Evolutionary conservation across 2,329 filamentous ascomycete genomes (phyloP).

Genomic region (Neofusicoccum sp.): DNA sequence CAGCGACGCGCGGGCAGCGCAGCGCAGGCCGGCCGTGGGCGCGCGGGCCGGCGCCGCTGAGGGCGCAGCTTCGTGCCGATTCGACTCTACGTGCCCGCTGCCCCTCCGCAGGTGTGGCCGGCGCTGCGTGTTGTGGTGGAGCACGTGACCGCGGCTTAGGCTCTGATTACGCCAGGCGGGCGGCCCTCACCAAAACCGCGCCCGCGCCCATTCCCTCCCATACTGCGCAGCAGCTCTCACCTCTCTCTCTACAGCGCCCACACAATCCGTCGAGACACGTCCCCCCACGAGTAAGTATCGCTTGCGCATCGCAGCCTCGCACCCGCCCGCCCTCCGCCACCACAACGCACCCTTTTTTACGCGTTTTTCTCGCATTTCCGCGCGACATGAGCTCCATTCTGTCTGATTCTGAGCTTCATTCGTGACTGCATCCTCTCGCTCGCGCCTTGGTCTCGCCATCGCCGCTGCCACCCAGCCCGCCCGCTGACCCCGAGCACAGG

Average conservation of each 20-base stretch:
- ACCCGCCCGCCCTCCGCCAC: conserved; percentile 27
- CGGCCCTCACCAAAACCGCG: conserved; percentile 8
- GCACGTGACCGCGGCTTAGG: conserved; percentile 9
- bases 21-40: neutral
- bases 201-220: neutral
- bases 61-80: conserved; percentile 3
- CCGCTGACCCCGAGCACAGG: conserved; percentile 1
- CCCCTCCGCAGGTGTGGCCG: neutral
- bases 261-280: conserved; percentile 17
- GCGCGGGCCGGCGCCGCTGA: neutral
- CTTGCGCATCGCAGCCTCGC: conserved; percentile 18
- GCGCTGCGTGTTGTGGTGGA: neutral
- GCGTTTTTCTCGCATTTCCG: conserved; percentile 21
- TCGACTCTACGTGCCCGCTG: neutral
- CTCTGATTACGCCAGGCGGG: conserved; percentile 11
- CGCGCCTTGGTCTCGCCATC: conserved; percentile 13
- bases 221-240: conserved; percentile 12
- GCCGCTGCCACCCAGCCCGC: neutral
- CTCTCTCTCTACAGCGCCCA: conserved; percentile 16
- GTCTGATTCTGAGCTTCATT: conserved; percentile 22
- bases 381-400: conserved; percentile 23
- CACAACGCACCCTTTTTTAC: conserved; percentile 28
- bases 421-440: conserved; percentile 29
- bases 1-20: too few relatives aligned
- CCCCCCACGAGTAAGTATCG: conserved; percentile 16